phyloP scores from a whole-genome alignment of 169 alveolate species.

The Plasmodium vivax region DNA sequence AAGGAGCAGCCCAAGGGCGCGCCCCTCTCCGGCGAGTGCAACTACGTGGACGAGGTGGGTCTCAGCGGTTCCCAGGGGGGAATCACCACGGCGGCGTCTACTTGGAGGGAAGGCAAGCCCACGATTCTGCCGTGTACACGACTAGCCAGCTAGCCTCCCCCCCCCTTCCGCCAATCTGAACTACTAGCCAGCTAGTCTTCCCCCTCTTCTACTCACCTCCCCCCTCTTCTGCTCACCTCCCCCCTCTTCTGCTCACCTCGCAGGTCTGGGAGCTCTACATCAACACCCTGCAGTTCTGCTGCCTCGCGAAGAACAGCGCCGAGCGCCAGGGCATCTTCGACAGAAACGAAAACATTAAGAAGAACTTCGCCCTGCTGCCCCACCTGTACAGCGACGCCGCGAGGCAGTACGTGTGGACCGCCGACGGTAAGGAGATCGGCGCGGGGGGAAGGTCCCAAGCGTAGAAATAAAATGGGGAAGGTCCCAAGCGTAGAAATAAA shows the following conservation, averaged over 20 bases:
- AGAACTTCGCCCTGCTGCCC: conserved; percentile 33
- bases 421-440: conserved; percentile 5
- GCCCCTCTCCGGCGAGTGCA: conserved; percentile 4
- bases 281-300: conserved; percentile 13
- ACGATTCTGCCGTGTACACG: neutral
- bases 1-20: conserved; percentile 29
- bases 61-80: neutral
- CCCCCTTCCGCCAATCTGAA: neutral
- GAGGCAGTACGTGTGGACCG: conserved; percentile 38
- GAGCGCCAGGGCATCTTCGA: conserved; percentile 30
- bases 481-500: neutral
- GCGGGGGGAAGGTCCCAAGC: neutral
- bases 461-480: neutral
- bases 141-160: neutral
- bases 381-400: conserved; percentile 22
- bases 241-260: neutral
- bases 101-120: neutral
- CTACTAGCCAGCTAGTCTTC: too few relatives aligned
- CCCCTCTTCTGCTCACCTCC: neutral
- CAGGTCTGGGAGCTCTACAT: conserved; percentile 67
- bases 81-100: neutral
- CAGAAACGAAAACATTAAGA: conserved; percentile 39
- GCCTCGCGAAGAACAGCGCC: conserved; percentile 14
- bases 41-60: conserved; percentile 30
- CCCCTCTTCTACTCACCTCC: neutral